Conservation (phyloP, 225 moss, liverwort and hornwort genomes). For the Pseudisothecium myosuroides region DNA sequence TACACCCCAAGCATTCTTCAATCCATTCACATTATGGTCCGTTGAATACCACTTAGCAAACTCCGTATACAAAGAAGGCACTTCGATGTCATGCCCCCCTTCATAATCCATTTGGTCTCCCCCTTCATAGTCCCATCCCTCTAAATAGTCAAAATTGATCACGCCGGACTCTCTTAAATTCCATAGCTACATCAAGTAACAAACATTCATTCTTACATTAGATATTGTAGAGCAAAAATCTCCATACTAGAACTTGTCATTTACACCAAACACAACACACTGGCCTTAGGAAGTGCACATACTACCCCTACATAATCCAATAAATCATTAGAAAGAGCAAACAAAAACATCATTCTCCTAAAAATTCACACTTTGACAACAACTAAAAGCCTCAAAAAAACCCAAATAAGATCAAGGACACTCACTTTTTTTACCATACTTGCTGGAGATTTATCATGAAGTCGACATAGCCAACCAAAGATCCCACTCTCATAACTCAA, state of each 20-base stretch:
- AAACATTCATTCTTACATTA: accelerated
- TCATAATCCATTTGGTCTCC: not conserved
- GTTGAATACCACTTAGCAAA: not conserved
- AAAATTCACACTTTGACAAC: not conserved
- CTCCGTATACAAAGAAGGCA: not conserved
- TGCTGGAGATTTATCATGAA: not conserved
- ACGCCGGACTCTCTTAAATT: not conserved
- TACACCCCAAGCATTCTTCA: not conserved
- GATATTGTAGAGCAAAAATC: not conserved
- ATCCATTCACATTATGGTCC: not conserved
- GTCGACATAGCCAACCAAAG: not conserved
- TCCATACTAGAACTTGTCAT: not conserved
- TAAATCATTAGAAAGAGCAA: no score
- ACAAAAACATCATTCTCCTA: no score
- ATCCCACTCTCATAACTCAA: no score
- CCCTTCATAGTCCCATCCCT: no score
- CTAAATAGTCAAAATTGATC: not conserved
- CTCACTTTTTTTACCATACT: not conserved
- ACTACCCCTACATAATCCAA: not conserved
- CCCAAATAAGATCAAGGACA: not conserved
- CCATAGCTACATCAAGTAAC: not conserved
- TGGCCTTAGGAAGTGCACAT: no score
- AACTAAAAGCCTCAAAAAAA: not conserved
- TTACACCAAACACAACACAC: not conserved
- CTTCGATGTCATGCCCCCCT: accelerated